Evolutionary conservation across 78 protist genomes (phyloP).

Genomic region (Chrysochromulina tobinii): DNA sequence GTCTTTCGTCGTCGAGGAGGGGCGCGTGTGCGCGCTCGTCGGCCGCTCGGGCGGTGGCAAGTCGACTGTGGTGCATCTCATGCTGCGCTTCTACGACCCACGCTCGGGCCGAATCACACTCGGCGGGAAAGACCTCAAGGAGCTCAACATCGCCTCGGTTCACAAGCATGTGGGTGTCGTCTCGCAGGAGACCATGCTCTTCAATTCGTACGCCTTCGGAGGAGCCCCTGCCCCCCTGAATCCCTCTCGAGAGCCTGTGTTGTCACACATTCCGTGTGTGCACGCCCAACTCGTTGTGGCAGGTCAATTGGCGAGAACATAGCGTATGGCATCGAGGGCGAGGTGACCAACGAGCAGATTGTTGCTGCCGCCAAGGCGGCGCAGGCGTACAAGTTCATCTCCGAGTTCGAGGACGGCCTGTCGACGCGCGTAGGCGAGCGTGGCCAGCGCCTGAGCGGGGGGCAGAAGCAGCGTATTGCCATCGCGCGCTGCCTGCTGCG

Average conservation of each 20-base stretch:
- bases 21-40: neutral
- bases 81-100: constrained; percentile 53
- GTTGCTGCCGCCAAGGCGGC: neutral
- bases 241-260: no score
- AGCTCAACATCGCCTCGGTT: constrained; percentile 48
- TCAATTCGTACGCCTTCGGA: neutral
- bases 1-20: neutral
- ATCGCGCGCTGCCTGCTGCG: constrained; percentile 37
- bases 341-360: neutral
- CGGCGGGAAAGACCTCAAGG: constrained; percentile 68
- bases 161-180: constrained; percentile 68
- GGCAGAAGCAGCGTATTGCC: constrained; percentile 42
- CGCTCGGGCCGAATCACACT: constrained; percentile 60
- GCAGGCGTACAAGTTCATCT: constrained; percentile 43
- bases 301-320: no score
- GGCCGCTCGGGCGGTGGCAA: neutral
- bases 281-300: no score
- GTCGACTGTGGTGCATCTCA: neutral
- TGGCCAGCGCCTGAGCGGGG: constrained; percentile 33
- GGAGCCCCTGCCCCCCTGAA: no score
- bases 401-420: neutral
- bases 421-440: constrained; percentile 37
- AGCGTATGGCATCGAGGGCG: no score
- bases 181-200: constrained; percentile 50
- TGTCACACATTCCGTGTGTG: no score